phyloP scores from a whole-genome alignment of 805 yeast genomes.

The Barnettozyma pratensis region DNA sequence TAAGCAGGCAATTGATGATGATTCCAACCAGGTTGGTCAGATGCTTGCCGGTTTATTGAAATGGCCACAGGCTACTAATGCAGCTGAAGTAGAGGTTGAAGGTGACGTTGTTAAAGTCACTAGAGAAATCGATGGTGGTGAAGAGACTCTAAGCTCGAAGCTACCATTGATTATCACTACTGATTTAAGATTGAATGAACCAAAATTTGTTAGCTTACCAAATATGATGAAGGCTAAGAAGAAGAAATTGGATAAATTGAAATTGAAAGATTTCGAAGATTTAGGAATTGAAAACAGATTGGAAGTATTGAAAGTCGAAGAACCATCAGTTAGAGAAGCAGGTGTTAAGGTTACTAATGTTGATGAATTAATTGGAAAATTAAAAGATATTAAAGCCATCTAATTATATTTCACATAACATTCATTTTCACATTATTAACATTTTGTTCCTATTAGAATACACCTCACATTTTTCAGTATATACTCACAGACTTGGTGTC shows the following conservation, averaged over 20 bases:
- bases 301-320: constrained; percentile 67
- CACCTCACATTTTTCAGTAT: no score
- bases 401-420: constrained; percentile 1
- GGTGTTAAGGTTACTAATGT: constrained; percentile 79
- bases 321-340: constrained; percentile 77
- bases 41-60: constrained; percentile 88
- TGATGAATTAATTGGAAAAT: constrained; percentile 73
- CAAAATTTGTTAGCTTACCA: constrained; percentile 93
- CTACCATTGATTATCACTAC: constrained; percentile 88
- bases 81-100: constrained; percentile 70
- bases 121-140: constrained; percentile 95
- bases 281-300: constrained; percentile 59
- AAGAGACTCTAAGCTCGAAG: constrained; percentile 69
- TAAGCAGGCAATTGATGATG: constrained; percentile 96
- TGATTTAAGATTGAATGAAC: constrained; percentile 89
- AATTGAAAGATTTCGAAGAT: constrained; percentile 58
- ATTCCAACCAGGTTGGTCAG: constrained; percentile 92
- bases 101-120: constrained; percentile 63
- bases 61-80: constrained; percentile 98
- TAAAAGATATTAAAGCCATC: constrained; percentile 50
- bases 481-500: no score
- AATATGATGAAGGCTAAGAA: constrained; percentile 98
- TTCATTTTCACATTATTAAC: background rate
- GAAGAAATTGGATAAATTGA: constrained; percentile 76
- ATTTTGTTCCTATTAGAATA: background rate